These are phyloP conservation scores for Penicillium subrubescens DNA, from an alignment of 495 filamentous ascomycete genomes.

Conservation along the genomic window DNA sequence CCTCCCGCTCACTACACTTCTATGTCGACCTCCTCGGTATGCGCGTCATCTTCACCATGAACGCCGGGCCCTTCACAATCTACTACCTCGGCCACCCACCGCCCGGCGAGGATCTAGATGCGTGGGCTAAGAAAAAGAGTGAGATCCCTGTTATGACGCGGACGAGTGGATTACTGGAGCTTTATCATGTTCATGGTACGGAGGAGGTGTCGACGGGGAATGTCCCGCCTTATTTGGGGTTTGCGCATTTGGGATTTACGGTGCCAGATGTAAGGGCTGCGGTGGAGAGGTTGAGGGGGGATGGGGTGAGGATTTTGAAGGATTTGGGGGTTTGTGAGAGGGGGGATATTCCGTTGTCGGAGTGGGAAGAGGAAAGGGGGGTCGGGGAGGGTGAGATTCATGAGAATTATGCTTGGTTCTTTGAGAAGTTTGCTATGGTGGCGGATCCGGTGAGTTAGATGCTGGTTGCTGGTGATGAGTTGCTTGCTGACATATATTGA, in stretches of 20 bases:
- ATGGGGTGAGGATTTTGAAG: slow-evolving; percentile 40
- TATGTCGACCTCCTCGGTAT: slow-evolving; percentile 52
- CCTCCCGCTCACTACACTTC: slow-evolving; percentile 43
- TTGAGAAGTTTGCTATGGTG: slow-evolving; percentile 44
- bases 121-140: slow-evolving; percentile 31
- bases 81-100: slow-evolving; percentile 47
- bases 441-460: slow-evolving; percentile 40
- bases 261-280: slow-evolving; percentile 38
- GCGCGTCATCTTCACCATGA: slow-evolving; percentile 50
- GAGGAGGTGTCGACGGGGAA: slow-evolving; percentile 37
- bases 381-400: slow-evolving; percentile 39
- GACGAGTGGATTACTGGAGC: slow-evolving; percentile 38
- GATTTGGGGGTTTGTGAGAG: slow-evolving; percentile 35
- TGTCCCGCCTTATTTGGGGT: slow-evolving; percentile 37
- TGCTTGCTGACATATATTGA: neutral
- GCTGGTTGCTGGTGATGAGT: neutral
- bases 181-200: slow-evolving; percentile 40
- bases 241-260: slow-evolving; percentile 44
- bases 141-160: slow-evolving; percentile 29
- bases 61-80: slow-evolving; percentile 46
- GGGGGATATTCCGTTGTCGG: slow-evolving; percentile 35
- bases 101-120: slow-evolving; percentile 22
- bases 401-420: slow-evolving; percentile 38
- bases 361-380: slow-evolving; percentile 40
- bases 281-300: slow-evolving; percentile 32